phyloP scores from a whole-genome alignment of 2,329 filamentous ascomycete genomes.

The Clarireedia monteithiana region DNA sequence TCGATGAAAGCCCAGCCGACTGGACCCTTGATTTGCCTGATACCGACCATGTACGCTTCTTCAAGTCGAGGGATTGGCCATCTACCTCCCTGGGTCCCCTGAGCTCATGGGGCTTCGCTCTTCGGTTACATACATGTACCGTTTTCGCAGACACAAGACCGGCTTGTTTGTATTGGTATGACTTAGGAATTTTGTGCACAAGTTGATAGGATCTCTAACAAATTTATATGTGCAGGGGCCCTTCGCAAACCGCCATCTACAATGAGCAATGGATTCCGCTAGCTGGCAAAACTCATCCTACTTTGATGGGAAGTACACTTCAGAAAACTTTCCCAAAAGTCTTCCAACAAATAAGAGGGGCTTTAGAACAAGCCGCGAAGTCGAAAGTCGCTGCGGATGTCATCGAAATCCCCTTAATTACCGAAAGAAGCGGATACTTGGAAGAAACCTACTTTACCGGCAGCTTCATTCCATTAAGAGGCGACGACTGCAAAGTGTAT shows the following conservation, averaged over 20 bases:
- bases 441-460: constrained; percentile 26
- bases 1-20: background rate
- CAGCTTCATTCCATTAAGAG: constrained; percentile 23
- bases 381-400: constrained; percentile 17
- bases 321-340: constrained; percentile 18
- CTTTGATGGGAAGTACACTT: constrained; percentile 19
- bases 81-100: constrained; percentile 17
- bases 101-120: constrained; percentile 14
- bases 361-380: constrained; percentile 17
- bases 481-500: constrained; percentile 17
- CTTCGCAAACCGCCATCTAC: constrained; percentile 21
- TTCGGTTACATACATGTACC: constrained; percentile 18
- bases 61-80: constrained; percentile 19
- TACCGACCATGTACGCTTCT: constrained; percentile 19
- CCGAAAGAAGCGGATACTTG: constrained; percentile 18
- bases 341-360: constrained; percentile 10
- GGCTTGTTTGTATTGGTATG: constrained; percentile 20
- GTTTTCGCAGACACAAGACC: constrained; percentile 21
- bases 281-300: constrained; percentile 19
- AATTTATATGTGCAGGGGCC: constrained; percentile 14
- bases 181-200: background rate
- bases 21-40: constrained; percentile 18
- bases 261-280: constrained; percentile 22
- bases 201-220: background rate
- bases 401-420: constrained; percentile 20